phyloP scores from a whole-genome alignment of 192 early-diverging fungal species.

The Jimgerdemannia flammicorona region DNA sequence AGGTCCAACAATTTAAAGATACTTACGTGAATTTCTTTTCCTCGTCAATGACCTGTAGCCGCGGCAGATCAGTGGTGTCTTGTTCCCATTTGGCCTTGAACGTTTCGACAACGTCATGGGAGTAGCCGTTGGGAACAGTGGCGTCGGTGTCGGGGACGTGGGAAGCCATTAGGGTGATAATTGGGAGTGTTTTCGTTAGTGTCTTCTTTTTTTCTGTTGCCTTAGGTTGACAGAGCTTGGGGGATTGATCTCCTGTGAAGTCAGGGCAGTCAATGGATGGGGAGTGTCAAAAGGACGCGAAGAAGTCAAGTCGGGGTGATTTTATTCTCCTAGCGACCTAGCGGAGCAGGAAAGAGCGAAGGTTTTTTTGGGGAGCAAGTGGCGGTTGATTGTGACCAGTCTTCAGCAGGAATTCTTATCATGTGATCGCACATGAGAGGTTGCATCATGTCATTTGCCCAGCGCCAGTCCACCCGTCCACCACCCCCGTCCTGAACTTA shows the following conservation, averaged over 20 bases:
- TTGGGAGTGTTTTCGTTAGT: background rate
- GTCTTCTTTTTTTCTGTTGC: background rate
- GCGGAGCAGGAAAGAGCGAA: background rate
- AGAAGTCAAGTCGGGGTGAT: too few relatives aligned
- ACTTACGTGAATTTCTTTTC: constrained; percentile 77
- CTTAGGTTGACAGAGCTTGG: background rate
- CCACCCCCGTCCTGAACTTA: background rate
- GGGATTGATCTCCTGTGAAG: too few relatives aligned
- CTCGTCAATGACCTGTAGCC: constrained; percentile 77
- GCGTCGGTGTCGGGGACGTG: too few relatives aligned
- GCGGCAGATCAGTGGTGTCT: constrained; percentile 26
- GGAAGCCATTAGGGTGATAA: background rate
- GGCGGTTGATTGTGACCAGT: background rate
- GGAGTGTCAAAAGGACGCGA: too few relatives aligned
- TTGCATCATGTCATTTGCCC: background rate
- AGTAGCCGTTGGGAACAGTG: background rate
- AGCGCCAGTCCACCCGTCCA: background rate
- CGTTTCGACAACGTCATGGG: background rate
- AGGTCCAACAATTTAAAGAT: background rate
- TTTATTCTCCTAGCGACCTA: too few relatives aligned
- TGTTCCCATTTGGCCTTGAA: constrained; percentile 15
- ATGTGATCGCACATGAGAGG: background rate
- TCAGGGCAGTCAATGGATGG: too few relatives aligned
- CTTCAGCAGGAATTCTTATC: background rate
- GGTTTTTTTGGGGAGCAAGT: background rate